These are phyloP conservation scores for Allium fistulosum DNA, from an alignment of 106 monocot genomes.

Conservation along the genomic window DNA sequence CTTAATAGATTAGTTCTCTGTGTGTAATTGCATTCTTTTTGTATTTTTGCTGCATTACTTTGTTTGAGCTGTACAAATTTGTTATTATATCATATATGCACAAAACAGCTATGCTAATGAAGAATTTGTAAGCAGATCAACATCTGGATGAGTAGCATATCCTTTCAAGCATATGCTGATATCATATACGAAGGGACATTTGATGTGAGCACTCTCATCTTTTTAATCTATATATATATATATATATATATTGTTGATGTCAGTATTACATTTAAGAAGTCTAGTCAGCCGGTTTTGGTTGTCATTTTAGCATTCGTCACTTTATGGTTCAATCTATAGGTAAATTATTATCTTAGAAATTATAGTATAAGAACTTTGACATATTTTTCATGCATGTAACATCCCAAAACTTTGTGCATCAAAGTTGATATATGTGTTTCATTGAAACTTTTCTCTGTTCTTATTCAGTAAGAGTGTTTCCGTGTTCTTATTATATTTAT, in stretches of 20 bases:
- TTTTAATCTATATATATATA: no score
- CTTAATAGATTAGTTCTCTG: no score
- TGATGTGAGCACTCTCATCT: constrained; percentile 47
- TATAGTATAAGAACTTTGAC: neutral
- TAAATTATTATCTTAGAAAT: neutral
- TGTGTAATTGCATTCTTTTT: no score
- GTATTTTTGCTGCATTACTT: no score
- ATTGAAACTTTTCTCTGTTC: no score
- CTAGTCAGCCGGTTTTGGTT: no score
- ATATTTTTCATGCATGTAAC: neutral
- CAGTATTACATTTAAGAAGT: no score
- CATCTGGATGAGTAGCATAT: constrained; percentile 69
- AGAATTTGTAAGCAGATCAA: constrained; percentile 56
- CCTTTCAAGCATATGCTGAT: constrained; percentile 85
- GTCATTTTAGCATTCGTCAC: neutral
- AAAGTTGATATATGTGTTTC: neutral
- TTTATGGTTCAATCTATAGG: neutral
- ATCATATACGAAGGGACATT: constrained; percentile 45
- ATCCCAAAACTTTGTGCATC: neutral
- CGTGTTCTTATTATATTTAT: no score
- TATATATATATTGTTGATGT: no score
- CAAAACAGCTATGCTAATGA: neutral
- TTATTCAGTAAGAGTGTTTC: no score
- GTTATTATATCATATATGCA: no score
- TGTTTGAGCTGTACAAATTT: no score